Conservation (phyloP, 2,329 filamentous ascomycete genomes). For the Rachicladosporium sp. region DNA sequence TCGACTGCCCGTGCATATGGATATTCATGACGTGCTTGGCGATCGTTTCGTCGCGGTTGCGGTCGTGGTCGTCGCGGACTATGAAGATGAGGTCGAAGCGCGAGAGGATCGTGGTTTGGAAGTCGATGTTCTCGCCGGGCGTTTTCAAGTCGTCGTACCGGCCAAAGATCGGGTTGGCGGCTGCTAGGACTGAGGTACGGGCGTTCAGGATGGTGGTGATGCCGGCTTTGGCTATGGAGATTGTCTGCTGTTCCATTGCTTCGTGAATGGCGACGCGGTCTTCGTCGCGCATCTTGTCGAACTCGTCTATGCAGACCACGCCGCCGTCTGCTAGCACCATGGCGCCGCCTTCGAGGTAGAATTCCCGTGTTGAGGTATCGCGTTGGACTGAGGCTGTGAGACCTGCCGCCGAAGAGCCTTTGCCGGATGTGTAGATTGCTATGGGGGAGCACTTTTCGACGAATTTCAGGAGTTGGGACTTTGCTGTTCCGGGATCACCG, state of each 20-base stretch:
- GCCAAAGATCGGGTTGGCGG: constrained; percentile 94
- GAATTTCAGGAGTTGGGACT: constrained; percentile 94
- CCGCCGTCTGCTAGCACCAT: constrained; percentile 97
- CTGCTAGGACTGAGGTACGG: constrained; percentile 84
- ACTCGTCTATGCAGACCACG: constrained; percentile 97
- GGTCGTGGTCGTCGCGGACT: constrained; percentile 86
- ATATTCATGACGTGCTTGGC: constrained; percentile 96
- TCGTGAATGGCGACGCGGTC: constrained; percentile 97
- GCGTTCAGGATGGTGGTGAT: constrained; percentile 98
- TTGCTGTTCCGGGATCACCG: constrained; percentile 94
- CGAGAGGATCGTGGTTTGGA: constrained; percentile 94
- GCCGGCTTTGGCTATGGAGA: constrained; percentile 95
- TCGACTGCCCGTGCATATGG: constrained; percentile 78
- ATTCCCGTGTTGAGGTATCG: constrained; percentile 82
- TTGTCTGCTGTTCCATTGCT: constrained; percentile 99
- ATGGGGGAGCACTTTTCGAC: constrained; percentile 94
- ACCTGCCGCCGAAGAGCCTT: constrained; percentile 94
- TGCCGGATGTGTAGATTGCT: constrained; percentile 96
- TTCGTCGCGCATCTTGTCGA: constrained; percentile 99
- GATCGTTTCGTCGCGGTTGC: constrained; percentile 80
- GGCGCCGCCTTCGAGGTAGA: constrained; percentile 93
- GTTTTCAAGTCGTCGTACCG: constrained; percentile 97
- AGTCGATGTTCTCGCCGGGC: constrained; percentile 96
- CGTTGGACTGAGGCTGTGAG: constrained; percentile 92
- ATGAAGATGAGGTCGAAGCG: constrained; percentile 99